phyloP scores from a whole-genome alignment of 2,329 filamentous ascomycete species.

The Coniochaeta prunicola region DNA sequence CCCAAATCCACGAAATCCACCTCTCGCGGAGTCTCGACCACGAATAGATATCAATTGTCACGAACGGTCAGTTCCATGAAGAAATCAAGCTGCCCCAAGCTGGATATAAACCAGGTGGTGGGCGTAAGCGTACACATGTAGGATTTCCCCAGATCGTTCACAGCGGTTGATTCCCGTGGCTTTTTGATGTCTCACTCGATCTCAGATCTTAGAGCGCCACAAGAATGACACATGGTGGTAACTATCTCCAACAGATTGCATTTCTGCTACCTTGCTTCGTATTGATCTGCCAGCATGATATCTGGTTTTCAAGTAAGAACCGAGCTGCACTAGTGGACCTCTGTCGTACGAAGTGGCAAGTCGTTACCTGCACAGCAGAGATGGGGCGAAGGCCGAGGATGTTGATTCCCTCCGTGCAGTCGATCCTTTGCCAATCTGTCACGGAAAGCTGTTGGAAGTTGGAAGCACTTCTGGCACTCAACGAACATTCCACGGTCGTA shows the following conservation, averaged over 20 bases:
- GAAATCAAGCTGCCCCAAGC: no score
- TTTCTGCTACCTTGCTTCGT: not conserved
- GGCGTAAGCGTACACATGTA: no score
- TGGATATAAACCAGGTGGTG: no score
- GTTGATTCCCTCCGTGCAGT: no score
- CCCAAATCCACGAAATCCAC: not conserved
- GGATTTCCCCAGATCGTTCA: no score
- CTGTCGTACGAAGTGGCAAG: not conserved
- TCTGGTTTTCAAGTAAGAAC: not conserved
- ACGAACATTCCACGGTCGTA: not conserved
- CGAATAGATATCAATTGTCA: not conserved
- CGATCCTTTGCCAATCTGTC: not conserved
- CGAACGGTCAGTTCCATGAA: not conserved
- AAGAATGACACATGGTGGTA: no score
- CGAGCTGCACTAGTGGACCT: not conserved
- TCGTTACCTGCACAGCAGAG: not conserved
- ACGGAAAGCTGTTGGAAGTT: not conserved
- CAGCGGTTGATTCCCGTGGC: no score
- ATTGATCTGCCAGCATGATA: not conserved
- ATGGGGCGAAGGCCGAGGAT: not conserved
- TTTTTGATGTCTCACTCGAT: no score
- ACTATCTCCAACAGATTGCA: no score
- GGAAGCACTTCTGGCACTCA: not conserved
- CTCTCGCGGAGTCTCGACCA: not conserved
- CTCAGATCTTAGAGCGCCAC: no score